phyloP scores from a whole-genome alignment of 306 rosid genomes.

The Cicer pinnatifidum region DNA sequence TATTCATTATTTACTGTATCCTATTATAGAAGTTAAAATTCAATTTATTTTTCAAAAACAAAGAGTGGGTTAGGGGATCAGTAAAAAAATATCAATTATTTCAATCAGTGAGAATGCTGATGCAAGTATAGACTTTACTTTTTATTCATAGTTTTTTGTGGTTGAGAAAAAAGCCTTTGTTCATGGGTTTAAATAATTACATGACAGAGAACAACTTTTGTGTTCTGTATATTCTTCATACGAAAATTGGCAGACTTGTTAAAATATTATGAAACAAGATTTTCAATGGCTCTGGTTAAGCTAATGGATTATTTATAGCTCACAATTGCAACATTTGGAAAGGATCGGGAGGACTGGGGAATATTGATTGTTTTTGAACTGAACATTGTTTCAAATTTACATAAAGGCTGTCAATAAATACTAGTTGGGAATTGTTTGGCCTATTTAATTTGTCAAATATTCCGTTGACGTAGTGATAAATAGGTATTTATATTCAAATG shows the following conservation, averaged over 20 bases:
- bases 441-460: slow-evolving; percentile 32
- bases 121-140: neutral
- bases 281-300: slow-evolving; percentile 26
- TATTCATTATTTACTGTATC: too few species aligned
- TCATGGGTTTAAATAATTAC: slow-evolving; percentile 1
- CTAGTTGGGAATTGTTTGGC: slow-evolving; percentile 33
- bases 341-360: slow-evolving; percentile 18
- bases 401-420: slow-evolving; percentile 2
- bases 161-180: neutral
- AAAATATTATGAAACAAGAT: neutral
- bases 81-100: slow-evolving; percentile 5
- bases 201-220: slow-evolving; percentile 7
- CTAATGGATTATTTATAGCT: slow-evolving; percentile 27
- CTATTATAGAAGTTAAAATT: neutral
- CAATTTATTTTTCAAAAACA: neutral
- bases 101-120: neutral
- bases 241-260: slow-evolving; percentile 24
- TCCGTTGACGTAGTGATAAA: slow-evolving; percentile 24
- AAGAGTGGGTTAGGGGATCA: neutral
- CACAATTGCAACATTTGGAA: slow-evolving; percentile 27
- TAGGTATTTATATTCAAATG: slow-evolving; percentile 24
- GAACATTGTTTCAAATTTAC: slow-evolving; percentile 25
- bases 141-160: neutral
- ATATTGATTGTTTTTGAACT: slow-evolving; percentile 13
- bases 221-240: slow-evolving; percentile 25